Evolutionary conservation across 306 rosid genomes (phyloP).

Genomic region (Trifolium repens): DNA sequence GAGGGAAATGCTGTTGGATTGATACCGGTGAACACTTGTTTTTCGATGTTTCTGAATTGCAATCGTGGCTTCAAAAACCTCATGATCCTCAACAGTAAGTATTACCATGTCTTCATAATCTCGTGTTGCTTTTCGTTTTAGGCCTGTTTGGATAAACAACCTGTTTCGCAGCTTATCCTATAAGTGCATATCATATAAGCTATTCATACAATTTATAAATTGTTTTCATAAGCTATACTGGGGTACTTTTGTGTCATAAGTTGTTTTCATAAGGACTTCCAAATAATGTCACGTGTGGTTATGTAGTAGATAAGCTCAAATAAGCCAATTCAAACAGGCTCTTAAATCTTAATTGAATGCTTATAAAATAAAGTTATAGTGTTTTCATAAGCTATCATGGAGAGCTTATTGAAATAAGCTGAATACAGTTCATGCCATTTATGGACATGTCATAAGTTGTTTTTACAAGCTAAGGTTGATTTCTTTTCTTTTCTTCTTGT

Average conservation of each 20-base stretch:
- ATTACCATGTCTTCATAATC: not conserved
- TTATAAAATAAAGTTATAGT: too few relatives aligned
- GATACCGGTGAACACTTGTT: slow-evolving; percentile 76
- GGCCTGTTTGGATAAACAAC: not conserved
- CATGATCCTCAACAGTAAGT: slow-evolving; percentile 57
- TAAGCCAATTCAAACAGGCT: too few relatives aligned
- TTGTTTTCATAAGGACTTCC: too few relatives aligned
- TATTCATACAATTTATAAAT: too few relatives aligned
- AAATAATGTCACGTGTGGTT: too few relatives aligned
- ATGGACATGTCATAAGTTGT: not conserved
- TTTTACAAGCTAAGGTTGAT: not conserved
- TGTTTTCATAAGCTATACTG: too few relatives aligned
- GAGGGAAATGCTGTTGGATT: slow-evolving; percentile 90
- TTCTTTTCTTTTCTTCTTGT: slow-evolving; percentile 5
- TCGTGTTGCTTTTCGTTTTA: not conserved
- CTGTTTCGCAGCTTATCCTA: not conserved
- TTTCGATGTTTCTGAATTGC: slow-evolving; percentile 61
- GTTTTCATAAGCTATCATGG: not conserved
- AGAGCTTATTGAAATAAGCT: not conserved
- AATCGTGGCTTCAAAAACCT: slow-evolving; percentile 59
- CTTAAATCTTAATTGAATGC: too few relatives aligned
- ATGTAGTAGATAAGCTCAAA: too few relatives aligned
- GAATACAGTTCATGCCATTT: too few relatives aligned
- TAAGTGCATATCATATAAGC: not conserved
- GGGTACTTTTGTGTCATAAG: too few relatives aligned